These are phyloP conservation scores for Claviceps pusilla DNA, from an alignment of 2,329 filamentous ascomycete genomes.

Conservation along the genomic window DNA sequence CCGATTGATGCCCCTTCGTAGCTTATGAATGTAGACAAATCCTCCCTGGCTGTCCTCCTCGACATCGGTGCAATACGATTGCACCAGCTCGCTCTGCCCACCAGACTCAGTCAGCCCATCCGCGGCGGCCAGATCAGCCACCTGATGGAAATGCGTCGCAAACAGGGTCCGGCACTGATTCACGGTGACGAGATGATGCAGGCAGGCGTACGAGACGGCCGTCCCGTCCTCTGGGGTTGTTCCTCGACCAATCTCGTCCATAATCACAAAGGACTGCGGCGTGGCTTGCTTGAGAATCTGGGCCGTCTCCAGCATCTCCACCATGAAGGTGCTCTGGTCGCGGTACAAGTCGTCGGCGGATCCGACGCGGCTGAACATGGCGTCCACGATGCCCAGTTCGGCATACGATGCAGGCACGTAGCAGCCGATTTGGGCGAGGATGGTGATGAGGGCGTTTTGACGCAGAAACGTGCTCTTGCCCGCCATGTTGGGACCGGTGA, in stretches of 20 bases:
- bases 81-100: constrained; percentile 31
- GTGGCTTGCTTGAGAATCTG: constrained; percentile 79
- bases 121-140: constrained; percentile 59
- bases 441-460: constrained; percentile 87
- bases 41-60: constrained; percentile 53
- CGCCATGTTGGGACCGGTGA: constrained; percentile 92
- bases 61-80: constrained; percentile 80
- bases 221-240: constrained; percentile 87
- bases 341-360: constrained; percentile 90
- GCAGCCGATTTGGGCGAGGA: constrained; percentile 81
- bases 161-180: constrained; percentile 75
- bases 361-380: constrained; percentile 84
- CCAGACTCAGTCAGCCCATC: constrained; percentile 27
- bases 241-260: constrained; percentile 93
- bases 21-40: constrained; percentile 75
- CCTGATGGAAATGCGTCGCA: constrained; percentile 81
- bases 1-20: constrained; percentile 70
- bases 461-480: constrained; percentile 93
- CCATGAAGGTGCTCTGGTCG: constrained; percentile 97
- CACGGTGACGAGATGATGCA: constrained; percentile 66
- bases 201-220: constrained; percentile 75
- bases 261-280: constrained; percentile 75
- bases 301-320: constrained; percentile 96
- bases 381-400: constrained; percentile 82
- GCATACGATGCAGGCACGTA: constrained; percentile 84